phyloP scores from a whole-genome alignment of 2,329 filamentous ascomycete species.

The Fusarium redolens region DNA sequence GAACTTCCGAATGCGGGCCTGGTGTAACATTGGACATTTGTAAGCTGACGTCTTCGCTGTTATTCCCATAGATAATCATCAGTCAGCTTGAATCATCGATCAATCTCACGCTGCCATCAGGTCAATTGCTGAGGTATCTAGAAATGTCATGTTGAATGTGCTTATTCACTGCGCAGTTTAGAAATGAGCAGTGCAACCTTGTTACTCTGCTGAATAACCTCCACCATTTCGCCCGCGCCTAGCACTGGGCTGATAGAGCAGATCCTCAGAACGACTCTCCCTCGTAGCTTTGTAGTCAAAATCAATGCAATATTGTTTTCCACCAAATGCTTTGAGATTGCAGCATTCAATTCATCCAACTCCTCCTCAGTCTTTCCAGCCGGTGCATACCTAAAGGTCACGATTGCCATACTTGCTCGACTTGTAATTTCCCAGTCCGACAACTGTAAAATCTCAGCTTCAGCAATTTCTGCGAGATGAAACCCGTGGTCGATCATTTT shows the following conservation, averaged over 20 bases:
- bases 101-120: rapidly evolving
- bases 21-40: not conserved
- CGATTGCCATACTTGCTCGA: constrained; percentile 17
- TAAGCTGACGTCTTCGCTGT: not conserved
- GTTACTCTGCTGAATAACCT: not conserved
- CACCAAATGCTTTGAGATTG: not conserved
- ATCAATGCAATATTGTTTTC: not conserved
- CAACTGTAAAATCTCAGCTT: not conserved
- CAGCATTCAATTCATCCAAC: not conserved
- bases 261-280: not conserved
- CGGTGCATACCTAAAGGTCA: constrained; percentile 16
- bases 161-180: not conserved
- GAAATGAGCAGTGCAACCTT: not conserved
- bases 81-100: not conserved
- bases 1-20: not conserved
- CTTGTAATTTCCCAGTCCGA: constrained; percentile 3
- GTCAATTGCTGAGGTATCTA: not conserved
- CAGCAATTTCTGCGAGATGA: not conserved
- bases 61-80: not conserved
- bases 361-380: not conserved
- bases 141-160: rapidly evolving
- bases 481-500: constrained; percentile 11
- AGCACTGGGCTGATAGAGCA: constrained; percentile 13
- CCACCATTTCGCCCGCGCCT: not conserved
- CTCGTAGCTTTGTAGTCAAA: constrained; percentile 9